A percentile compares a stretch with the other conserved stretches of the same genome.
Evolutionary conservation across 2,329 filamentous ascomycete species (phyloP).

Genomic region (Arachnopeziza araneosa): DNA sequence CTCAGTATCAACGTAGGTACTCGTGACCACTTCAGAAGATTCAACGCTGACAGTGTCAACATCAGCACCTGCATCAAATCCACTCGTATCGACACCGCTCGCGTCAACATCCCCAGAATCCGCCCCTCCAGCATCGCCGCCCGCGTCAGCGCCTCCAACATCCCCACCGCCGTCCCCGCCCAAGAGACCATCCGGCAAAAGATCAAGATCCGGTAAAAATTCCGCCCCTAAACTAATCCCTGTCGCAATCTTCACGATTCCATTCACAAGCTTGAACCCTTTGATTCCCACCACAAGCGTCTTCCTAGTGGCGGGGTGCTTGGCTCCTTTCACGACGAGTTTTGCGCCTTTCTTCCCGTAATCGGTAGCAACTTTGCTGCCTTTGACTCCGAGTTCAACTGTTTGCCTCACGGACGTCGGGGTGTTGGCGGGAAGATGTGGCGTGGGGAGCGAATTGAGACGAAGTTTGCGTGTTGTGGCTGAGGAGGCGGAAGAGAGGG

Average conservation of each 20-base stretch:
- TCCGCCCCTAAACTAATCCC: neutral
- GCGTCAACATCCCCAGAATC: neutral
- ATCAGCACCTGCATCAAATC: neutral
- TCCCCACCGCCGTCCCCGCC: neutral
- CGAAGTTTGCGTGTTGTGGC: neutral
- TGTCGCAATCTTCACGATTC: neutral
- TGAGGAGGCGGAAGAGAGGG: neutral
- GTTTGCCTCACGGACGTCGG: neutral
- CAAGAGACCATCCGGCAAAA: neutral
- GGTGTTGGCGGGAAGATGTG: neutral
- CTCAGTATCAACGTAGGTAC: neutral
- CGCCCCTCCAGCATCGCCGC: neutral
- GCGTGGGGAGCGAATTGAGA: neutral
- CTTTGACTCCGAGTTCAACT: neutral
- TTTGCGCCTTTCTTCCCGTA: neutral
- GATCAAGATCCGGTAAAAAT: neutral
- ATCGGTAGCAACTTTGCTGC: neutral
- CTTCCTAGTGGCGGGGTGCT: neutral
- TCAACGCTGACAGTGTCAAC: neutral
- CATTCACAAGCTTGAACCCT: neutral
- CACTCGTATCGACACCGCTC: neutral
- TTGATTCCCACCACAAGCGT: neutral
- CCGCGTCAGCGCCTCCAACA: neutral
- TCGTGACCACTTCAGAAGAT: neutral
- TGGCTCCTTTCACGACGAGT: neutral